phyloP scores from a whole-genome alignment of 352 stramenopile species.

The Globisporangium yorkense region DNA sequence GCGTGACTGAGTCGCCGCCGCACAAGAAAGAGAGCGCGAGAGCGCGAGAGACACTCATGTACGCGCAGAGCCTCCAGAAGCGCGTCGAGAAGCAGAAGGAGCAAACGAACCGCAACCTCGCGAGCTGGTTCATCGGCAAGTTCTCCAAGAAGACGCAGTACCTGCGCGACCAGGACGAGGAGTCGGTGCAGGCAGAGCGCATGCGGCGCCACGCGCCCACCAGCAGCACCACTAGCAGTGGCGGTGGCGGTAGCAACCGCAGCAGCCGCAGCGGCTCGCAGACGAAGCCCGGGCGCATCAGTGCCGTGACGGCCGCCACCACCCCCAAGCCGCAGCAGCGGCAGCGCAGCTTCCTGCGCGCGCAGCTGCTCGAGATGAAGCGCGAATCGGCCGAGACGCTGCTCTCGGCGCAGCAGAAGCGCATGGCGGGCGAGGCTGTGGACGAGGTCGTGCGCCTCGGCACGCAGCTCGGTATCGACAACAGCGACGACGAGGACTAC shows the following conservation, averaged over 20 bases:
- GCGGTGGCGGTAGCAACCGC: slow-evolving; percentile 6
- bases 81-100: slow-evolving; percentile 51
- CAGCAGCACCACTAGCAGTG: background rate
- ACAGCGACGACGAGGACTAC: slow-evolving; percentile 28
- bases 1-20: background rate
- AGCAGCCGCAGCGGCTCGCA: slow-evolving; percentile 26
- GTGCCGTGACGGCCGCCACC: slow-evolving; percentile 26
- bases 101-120: slow-evolving; percentile 48
- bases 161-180: slow-evolving; percentile 55
- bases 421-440: slow-evolving; percentile 37
- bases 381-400: slow-evolving; percentile 55
- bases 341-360: slow-evolving; percentile 60
- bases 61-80: slow-evolving; percentile 31
- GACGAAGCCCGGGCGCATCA: slow-evolving; percentile 20
- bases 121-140: slow-evolving; percentile 65
- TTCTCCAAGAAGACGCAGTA: slow-evolving; percentile 60
- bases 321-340: slow-evolving; percentile 37
- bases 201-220: slow-evolving; percentile 16
- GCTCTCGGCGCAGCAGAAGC: slow-evolving; percentile 28
- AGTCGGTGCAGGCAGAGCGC: slow-evolving; percentile 28
- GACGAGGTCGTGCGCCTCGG: slow-evolving; percentile 21
- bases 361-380: slow-evolving; percentile 77
- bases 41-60: slow-evolving; percentile 5
- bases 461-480: slow-evolving; percentile 17
- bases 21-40: background rate